Evolutionary conservation across 1,139 yeast genomes (phyloP), one percentile per base, ranked within the genome.

Genomic region (Pichia sp.): DNA sequence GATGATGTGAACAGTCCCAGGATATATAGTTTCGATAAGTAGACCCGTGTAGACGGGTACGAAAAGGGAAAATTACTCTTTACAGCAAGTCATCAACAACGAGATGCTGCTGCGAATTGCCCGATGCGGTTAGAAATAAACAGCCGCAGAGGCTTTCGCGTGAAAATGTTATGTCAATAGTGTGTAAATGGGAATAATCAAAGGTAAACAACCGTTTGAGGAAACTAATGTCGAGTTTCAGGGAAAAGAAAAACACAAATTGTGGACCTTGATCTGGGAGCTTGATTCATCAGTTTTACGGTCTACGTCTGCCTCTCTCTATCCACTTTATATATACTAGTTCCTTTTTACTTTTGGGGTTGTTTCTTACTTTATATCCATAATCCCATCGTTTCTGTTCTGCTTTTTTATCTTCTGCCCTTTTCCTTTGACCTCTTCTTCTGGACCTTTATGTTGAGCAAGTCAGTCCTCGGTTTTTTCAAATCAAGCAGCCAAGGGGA

Each of bases 181-280:
- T 26, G 31, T 34, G 49, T 30, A 36, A 36, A 36, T 36, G 44
- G 36, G 47, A 40, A 15, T 36, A n/a, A n/a, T 10, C 1, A 47
- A 38, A 51, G 2, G 57, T 54, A 54, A 54, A 51, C 54, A 54
- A 23, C 53, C 53, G 7, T n/a, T 45, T 46, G 38, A 10, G 50
- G 53, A 41, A 51, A 47, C 23, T 51, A 19, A 8, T 29, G 19
- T 30, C 34, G 16, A 23, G 36, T 31, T 43, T 50, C 16, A 50
- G 54, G 56, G 10, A 54, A 54, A 54, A 54, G 54, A 30, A 54
- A 54, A 54, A 54, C 56, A 54, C 26, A 40, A 19, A 30, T 11
- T 15, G 40, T 8, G 40, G n/a, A 13, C 40, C 40, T 42, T 42
- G 31, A 23, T 42, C n/a, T 42, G 45, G 45, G 29, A 26, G 10